Percentiles rank a stretch among this genome's conserved stretches.
Conservation (phyloP, 305 asterid species). For the Andrographis paniculata region DNA sequence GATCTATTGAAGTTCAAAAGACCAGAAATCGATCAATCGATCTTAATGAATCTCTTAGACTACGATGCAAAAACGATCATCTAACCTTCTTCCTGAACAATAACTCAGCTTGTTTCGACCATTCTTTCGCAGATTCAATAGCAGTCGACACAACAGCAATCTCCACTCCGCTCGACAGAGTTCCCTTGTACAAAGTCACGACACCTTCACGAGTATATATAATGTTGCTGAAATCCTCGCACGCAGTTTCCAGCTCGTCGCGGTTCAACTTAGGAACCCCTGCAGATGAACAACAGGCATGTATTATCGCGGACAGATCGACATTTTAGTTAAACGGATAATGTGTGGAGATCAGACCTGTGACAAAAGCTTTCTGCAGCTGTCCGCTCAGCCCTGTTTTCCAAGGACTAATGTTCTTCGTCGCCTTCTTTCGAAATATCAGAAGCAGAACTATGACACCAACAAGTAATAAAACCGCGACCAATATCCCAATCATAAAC, state of each 20-base stretch:
- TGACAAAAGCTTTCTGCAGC: conserved; percentile 83
- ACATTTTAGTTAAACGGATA: no score
- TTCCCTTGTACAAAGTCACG: conserved; percentile 74
- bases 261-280: conserved; percentile 94
- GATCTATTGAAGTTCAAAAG: conserved; percentile 40
- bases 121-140: conserved; percentile 40
- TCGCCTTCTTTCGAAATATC: conserved; percentile 50
- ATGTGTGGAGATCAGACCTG: conserved; percentile 47
- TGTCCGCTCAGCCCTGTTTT: conserved; percentile 92
- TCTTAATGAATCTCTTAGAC: no score
- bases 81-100: conserved; percentile 77
- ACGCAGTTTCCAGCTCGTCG: conserved; percentile 74
- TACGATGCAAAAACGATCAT: no score
- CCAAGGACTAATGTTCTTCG: conserved; percentile 72
- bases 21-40: conserved; percentile 13
- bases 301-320: no score
- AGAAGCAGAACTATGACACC: conserved; percentile 30
- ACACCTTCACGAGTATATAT: conserved; percentile 33
- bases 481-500: conserved; percentile 36
- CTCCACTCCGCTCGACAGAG: conserved; percentile 92
- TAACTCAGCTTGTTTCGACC: conserved; percentile 73
- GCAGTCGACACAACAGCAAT: conserved; percentile 78
- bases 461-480: conserved; percentile 37
- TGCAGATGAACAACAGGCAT: conserved; percentile 18
- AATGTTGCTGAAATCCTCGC: conserved; percentile 96